phyloP scores from a whole-genome alignment of 106 monocot species.

The Platanthera zijinensis region DNA sequence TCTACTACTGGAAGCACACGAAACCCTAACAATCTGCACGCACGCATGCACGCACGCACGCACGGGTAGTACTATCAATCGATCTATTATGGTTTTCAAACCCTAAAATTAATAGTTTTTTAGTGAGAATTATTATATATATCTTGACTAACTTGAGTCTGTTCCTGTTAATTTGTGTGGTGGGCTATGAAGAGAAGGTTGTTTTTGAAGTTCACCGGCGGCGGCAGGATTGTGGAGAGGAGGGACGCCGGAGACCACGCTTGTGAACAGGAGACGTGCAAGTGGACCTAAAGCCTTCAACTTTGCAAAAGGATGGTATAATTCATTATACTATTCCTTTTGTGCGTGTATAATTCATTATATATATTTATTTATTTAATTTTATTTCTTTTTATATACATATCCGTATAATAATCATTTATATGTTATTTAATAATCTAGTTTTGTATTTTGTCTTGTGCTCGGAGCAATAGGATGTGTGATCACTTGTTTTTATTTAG shows the following conservation, averaged over 20 bases:
- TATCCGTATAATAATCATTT: neutral
- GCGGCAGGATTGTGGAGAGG: too few species aligned
- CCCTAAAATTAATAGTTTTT: neutral
- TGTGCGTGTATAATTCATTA: too few species aligned
- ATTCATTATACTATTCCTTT: neutral
- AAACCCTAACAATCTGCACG: neutral
- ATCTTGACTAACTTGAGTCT: too few species aligned
- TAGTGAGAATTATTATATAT: too few species aligned
- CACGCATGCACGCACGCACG: neutral
- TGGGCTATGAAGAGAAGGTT: too few species aligned
- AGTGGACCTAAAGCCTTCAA: neutral
- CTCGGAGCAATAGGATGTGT: too few species aligned
- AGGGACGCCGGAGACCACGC: too few species aligned
- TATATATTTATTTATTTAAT: neutral
- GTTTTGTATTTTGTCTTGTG: neutral
- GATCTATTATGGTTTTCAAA: neutral
- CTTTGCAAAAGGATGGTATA: neutral
- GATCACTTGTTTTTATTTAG: too few species aligned
- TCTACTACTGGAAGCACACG: slow-evolving; percentile 8
- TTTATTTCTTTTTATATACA: neutral
- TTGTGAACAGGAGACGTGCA: neutral
- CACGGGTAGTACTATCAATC: neutral
- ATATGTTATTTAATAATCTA: neutral
- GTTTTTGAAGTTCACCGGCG: too few species aligned
- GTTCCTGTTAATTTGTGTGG: too few species aligned